A percentile compares a stretch with the other conserved stretches of the same genome.
phyloP scores from a whole-genome alignment of 257 asterid genomes.

The Paraleonurus japonicus region DNA sequence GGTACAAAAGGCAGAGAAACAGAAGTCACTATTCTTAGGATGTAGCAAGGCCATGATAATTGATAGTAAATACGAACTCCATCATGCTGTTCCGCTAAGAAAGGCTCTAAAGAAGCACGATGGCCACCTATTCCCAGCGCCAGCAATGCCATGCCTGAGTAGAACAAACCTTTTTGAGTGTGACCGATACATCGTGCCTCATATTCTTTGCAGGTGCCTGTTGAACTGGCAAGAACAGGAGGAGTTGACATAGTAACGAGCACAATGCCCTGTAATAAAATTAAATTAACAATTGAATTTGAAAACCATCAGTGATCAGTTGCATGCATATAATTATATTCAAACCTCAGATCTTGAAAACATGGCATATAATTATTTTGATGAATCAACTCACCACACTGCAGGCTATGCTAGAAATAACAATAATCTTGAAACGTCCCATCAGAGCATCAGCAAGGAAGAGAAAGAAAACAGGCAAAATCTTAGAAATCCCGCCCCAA shows the following conservation, averaged over 20 bases:
- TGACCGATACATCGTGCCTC: slow-evolving; percentile 44
- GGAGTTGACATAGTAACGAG: slow-evolving; percentile 52
- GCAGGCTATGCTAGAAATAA: neutral
- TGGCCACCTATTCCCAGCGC: slow-evolving; percentile 49
- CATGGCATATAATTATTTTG: neutral
- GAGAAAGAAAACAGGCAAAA: neutral
- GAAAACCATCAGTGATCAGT: too few species aligned
- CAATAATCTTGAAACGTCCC: neutral
- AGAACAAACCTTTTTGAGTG: slow-evolving; percentile 47
- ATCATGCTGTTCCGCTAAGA: too few species aligned
- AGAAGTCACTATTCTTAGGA: neutral
- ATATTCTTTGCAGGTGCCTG: slow-evolving; percentile 42
- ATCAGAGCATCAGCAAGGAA: neutral
- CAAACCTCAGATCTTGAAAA: neutral
- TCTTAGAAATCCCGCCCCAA: neutral
- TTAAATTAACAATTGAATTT: too few species aligned
- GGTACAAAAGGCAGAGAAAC: neutral
- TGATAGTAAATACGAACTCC: too few species aligned
- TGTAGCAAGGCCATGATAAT: too few species aligned
- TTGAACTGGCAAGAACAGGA: slow-evolving; percentile 48
- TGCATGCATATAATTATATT: too few species aligned
- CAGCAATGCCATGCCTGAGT: slow-evolving; percentile 42
- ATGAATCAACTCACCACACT: neutral
- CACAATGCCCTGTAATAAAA: slow-evolving; percentile 3
- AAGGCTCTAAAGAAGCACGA: neutral